A percentile compares a stretch with the other conserved stretches of the same genome.
These are phyloP conservation scores for Penicillium canescens DNA, from an alignment of 495 filamentous ascomycete genomes.

Conservation along the genomic window DNA sequence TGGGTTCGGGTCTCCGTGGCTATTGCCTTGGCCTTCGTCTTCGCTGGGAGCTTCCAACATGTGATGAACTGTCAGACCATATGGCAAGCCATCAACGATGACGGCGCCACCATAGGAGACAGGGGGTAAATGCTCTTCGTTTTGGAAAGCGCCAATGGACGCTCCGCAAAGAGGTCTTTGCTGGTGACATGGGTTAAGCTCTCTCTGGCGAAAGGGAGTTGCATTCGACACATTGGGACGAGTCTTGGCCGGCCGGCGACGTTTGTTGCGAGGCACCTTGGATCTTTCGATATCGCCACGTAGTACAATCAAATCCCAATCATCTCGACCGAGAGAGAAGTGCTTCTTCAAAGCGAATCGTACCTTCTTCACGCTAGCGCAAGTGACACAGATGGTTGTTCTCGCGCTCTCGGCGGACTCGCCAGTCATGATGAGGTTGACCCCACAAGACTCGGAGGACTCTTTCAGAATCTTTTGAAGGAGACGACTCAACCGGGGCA, in stretches of 20 bases:
- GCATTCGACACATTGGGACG: conserved; percentile 30
- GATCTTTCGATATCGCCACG: conserved; percentile 71
- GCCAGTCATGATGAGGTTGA: conserved; percentile 72
- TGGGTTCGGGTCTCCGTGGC: conserved; percentile 27
- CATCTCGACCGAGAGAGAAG: conserved; percentile 63
- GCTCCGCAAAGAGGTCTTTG: conserved; percentile 78
- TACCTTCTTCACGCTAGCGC: conserved; percentile 70
- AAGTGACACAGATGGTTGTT: conserved; percentile 76
- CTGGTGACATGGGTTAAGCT: conserved; percentile 59
- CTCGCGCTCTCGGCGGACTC: conserved; percentile 62
- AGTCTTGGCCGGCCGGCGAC: conserved; percentile 42
- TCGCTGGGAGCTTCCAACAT: conserved; percentile 84
- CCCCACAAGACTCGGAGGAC: conserved; percentile 67
- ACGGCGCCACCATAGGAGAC: conserved; percentile 89
- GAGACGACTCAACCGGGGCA: conserved; percentile 70
- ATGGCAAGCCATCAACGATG: conserved; percentile 76
- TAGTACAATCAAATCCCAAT: conserved; percentile 60
- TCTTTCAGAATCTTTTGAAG: conserved; percentile 62
- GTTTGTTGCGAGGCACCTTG: conserved; percentile 50
- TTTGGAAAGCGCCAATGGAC: conserved; percentile 87
- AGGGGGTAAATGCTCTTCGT: conserved; percentile 79
- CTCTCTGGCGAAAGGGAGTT: conserved; percentile 32
- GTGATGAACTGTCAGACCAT: conserved; percentile 94
- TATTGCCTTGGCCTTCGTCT: conserved; percentile 56
- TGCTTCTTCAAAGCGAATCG: conserved; percentile 70